Base-by-base conservation (phyloP, 2,329 filamentous ascomycete genomes). In the Pseudogymnoascus sp. region DNA sequence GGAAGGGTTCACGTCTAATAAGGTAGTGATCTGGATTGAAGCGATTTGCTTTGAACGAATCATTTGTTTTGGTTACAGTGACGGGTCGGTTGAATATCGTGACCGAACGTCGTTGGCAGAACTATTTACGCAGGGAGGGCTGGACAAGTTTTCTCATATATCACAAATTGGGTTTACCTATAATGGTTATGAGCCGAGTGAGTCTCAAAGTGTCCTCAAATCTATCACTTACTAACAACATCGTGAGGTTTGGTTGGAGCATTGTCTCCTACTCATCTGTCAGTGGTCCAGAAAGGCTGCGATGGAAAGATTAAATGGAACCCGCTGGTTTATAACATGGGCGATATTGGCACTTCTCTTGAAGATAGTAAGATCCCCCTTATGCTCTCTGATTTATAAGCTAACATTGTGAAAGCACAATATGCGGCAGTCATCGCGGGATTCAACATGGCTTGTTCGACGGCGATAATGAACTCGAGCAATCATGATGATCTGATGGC, bases 101-200 rank as follows among this genome's bases (percentile, higher is more conserved):
- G 90, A 96, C 71, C 84, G 92, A 10, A 81, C 83, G 60, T 90
- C 85, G 0, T 88, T 96, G 83, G 81, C 85, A 4, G 81, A 87
- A 62, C 79, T 93, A 0, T 86, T 85, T 67, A 82, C 83, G 4
- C 83, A 88, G 64, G 81, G 83, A 28, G 88, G 89, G 69, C 76
- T 85, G 6, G 83, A 85, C 48, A 85, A 80, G 54, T 85, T 96
- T 34, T 85, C 83, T 66, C 89, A 85, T 64, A 80, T 96, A 28
- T 80, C 87, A 28, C 90, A 96, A 74, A 86, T 87, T 54, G 92
- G 92, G 1, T 96, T 96, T 74, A 81, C 83, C 6, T 95, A 90
- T 72, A 75, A 83, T 3, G 81, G 87, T 14, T 83, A 86, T 43
- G 82, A 85, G 11, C 83, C 89, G 65, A 88, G 88, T 89, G 75